phyloP scores from a whole-genome alignment of 78 protist genomes.

The Dictyostelium citrinum region DNA sequence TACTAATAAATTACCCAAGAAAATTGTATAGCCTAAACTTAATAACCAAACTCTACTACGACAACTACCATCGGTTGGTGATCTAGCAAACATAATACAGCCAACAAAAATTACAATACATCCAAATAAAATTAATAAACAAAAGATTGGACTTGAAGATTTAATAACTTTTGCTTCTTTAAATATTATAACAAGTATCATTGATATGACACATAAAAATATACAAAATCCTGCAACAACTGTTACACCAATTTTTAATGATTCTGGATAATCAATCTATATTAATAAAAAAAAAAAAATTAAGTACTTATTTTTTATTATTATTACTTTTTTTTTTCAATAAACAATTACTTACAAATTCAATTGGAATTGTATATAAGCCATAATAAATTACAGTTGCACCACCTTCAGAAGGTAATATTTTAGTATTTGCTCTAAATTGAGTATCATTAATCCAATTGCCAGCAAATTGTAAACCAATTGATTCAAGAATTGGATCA shows the following conservation, averaged over 20 bases:
- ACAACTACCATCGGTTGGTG: background rate
- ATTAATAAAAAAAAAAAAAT: background rate
- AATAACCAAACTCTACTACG: conserved; percentile 28
- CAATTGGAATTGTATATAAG: conserved; percentile 33
- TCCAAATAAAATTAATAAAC: conserved; percentile 18
- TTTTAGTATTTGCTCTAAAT: background rate
- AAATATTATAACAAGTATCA: background rate
- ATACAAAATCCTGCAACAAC: background rate
- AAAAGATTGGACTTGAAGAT: conserved; percentile 45
- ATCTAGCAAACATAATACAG: conserved; percentile 5
- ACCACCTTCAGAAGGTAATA: background rate
- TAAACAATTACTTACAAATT: background rate
- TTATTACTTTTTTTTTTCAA: background rate
- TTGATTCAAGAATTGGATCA: background rate
- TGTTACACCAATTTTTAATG: conserved; percentile 30
- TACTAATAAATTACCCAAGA: conserved; percentile 20
- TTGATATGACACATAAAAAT: background rate
- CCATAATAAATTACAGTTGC: background rate
- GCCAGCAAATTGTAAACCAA: background rate
- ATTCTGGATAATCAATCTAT: background rate
- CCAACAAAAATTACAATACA: conserved; percentile 7
- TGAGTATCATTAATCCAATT: background rate
- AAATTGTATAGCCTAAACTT: conserved; percentile 10
- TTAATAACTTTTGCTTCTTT: conserved; percentile 7
- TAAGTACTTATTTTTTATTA: background rate